Percentiles rank a stretch among this genome's conserved stretches.
These are phyloP conservation scores for Cercophora scortea DNA, from an alignment of 495 filamentous ascomycete genomes.

Conservation along the genomic window DNA sequence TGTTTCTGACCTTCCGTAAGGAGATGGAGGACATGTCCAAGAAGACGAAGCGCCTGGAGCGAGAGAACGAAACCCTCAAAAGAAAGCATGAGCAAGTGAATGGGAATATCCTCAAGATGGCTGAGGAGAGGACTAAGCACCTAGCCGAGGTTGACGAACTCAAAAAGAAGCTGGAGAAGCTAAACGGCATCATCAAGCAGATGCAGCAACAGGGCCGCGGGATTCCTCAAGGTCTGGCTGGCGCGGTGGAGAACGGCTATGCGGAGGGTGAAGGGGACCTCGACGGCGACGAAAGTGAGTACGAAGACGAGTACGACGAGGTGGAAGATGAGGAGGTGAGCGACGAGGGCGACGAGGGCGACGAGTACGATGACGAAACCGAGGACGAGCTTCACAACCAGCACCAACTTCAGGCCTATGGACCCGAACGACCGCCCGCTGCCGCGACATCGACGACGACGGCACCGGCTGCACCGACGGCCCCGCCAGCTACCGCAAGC, in stretches of 20 bases:
- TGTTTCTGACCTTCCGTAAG: conserved; percentile 95
- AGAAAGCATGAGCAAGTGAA: conserved; percentile 91
- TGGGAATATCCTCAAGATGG: conserved; percentile 95
- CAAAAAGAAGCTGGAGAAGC: conserved; percentile 83
- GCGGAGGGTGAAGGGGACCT: conserved; percentile 38
- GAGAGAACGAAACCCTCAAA: conserved; percentile 86
- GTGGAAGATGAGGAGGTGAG: conserved; percentile 43
- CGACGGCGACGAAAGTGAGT: conserved; percentile 67
- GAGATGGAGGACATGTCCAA: conserved; percentile 99
- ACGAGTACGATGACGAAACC: conserved; percentile 60
- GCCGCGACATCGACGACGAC: conserved; percentile 19
- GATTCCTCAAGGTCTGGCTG: conserved; percentile 48
- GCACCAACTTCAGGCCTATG: conserved; percentile 42
- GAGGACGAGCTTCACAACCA: conserved; percentile 46
- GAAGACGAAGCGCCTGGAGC: conserved; percentile 95
- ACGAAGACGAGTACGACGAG: conserved; percentile 62
- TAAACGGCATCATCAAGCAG: conserved; percentile 85
- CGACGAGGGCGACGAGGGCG: conserved; percentile 45
- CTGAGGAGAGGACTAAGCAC: conserved; percentile 81
- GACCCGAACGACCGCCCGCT: conserved; percentile 49
- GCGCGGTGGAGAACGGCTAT: conserved; percentile 47
- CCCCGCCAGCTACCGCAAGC: conserved; percentile 11
- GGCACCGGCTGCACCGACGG: conserved; percentile 12
- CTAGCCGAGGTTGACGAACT: conserved; percentile 73
- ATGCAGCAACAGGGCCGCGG: conserved; percentile 89